Evolutionary conservation across 345 rosid species (phyloP).

Genomic region (Zanthoxylum bungeanum): DNA sequence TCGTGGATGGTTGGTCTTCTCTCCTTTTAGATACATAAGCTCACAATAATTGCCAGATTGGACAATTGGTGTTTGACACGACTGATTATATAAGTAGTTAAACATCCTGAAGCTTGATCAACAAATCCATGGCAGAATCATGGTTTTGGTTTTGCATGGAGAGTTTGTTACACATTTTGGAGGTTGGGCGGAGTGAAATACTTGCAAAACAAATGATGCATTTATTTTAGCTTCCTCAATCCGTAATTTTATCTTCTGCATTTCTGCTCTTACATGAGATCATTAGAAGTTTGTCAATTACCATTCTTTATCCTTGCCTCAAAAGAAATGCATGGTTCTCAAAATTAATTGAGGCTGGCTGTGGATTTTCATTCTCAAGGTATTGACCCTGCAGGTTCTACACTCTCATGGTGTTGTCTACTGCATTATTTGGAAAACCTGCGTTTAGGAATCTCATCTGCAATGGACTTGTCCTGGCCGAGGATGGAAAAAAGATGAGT

Average conservation of each 20-base stretch:
- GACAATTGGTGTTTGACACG: background rate
- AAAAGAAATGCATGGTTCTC: background rate
- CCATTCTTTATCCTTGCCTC: background rate
- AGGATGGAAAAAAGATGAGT: slow-evolving; percentile 99
- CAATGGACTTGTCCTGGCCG: slow-evolving; percentile 96
- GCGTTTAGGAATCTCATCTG: slow-evolving; percentile 92
- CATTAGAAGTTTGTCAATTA: background rate
- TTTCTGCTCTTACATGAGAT: background rate
- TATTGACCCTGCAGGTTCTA: slow-evolving; percentile 64
- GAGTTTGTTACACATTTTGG: background rate
- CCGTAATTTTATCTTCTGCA: background rate
- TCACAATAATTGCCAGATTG: background rate
- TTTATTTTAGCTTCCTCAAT: background rate
- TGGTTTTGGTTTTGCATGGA: background rate
- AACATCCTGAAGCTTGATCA: background rate
- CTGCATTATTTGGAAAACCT: slow-evolving; percentile 93
- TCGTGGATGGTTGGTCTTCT: slow-evolving; percentile 89
- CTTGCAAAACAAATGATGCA: background rate
- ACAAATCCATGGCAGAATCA: background rate
- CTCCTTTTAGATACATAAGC: background rate
- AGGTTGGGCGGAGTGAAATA: background rate
- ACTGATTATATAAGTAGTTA: background rate
- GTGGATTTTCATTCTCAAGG: slow-evolving; percentile 1
- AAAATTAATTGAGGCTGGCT: background rate
- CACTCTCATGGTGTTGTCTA: slow-evolving; percentile 98